phyloP scores from a whole-genome alignment of 371 early-diverging fungal species.

The Mucor indicus region DNA sequence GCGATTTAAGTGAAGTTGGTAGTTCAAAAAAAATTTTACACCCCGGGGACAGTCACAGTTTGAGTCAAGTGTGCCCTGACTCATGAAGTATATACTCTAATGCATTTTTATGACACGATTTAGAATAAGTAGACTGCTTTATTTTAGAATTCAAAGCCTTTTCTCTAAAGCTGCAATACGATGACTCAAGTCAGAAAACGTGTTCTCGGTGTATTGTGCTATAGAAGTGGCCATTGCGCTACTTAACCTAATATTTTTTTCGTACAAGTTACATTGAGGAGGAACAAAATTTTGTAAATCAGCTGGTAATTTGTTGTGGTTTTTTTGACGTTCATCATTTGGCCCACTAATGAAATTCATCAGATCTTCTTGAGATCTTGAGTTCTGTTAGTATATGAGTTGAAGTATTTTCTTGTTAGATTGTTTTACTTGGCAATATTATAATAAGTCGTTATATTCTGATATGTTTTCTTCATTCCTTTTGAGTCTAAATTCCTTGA shows the following conservation, averaged over 20 bases:
- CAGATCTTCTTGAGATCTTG: too few species aligned
- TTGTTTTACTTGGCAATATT: too few species aligned
- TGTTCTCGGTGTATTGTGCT: not conserved
- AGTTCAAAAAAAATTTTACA: not conserved
- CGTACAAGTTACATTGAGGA: not conserved
- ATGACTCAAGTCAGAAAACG: not conserved
- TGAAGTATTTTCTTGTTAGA: too few species aligned
- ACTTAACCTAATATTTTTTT: not conserved
- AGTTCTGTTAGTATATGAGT: too few species aligned
- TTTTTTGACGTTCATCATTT: too few species aligned
- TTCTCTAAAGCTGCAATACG: not conserved
- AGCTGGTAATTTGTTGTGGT: too few species aligned
- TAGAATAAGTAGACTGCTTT: too few species aligned
- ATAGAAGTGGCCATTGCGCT: not conserved
- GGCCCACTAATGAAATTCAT: too few species aligned
- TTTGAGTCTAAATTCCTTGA: too few species aligned
- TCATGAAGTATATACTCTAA: not conserved
- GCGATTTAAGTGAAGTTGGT: not conserved
- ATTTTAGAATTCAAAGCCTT: not conserved
- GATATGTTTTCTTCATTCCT: too few species aligned
- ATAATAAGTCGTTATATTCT: too few species aligned
- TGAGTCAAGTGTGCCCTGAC: not conserved
- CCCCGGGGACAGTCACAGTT: not conserved
- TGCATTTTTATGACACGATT: not conserved
- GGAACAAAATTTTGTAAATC: too few species aligned